Conservation (phyloP, 148 eudicot genomes). For the Rhododendron vialii region DNA sequence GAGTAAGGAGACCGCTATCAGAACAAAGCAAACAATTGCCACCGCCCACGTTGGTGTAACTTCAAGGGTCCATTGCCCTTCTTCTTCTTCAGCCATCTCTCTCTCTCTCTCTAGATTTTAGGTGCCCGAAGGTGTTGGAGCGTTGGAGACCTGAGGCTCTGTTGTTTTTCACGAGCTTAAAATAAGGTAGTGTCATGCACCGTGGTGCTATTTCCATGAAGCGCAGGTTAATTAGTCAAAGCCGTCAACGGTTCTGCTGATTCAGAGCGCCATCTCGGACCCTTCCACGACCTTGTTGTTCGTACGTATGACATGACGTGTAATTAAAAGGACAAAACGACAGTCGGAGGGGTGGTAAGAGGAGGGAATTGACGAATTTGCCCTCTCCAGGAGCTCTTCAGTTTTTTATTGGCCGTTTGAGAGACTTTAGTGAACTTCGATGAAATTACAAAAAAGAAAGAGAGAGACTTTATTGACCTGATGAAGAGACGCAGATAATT, state of each 20-base stretch:
- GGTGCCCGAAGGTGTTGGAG: not conserved
- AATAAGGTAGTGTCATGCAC: not conserved
- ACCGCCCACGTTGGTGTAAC: conserved; percentile 48
- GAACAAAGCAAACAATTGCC: conserved; percentile 37
- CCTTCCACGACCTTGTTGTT: not conserved
- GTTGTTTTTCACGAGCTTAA: not conserved
- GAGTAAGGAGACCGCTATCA: conserved; percentile 32
- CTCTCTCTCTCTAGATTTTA: not conserved
- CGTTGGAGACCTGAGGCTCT: not conserved
- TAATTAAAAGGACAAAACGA: not conserved
- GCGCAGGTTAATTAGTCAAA: not conserved
- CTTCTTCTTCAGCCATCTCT: conserved; percentile 12
- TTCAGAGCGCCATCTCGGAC: not conserved
- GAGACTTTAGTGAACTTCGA: not conserved
- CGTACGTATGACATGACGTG: not conserved
- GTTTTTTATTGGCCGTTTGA: not conserved
- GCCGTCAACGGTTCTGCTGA: not conserved
- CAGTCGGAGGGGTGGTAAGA: not conserved
- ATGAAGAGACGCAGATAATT: not conserved
- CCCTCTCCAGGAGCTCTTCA: not conserved
- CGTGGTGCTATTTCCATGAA: not conserved
- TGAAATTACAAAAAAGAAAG: no score
- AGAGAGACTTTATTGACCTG: not conserved
- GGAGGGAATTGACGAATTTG: not conserved
- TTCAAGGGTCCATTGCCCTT: conserved; percentile 6